Conservation (phyloP, 177 flowering plant species). For the Vitis hybrid region DNA sequence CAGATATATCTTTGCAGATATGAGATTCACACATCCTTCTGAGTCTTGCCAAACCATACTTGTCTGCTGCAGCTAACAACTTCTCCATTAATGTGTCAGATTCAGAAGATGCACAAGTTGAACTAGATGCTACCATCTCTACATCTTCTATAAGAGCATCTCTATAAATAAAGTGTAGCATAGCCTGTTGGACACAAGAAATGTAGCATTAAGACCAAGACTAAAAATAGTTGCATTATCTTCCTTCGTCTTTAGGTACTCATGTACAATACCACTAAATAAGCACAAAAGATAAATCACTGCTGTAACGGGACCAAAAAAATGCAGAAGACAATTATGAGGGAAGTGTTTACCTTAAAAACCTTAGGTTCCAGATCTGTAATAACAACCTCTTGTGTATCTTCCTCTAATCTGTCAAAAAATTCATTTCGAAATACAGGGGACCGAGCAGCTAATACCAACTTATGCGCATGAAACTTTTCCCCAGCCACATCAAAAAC, state of each 20-base stretch:
- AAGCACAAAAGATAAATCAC: not conserved
- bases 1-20: constrained; percentile 68
- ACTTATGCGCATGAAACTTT: constrained; percentile 60
- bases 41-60: constrained; percentile 63
- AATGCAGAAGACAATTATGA: not conserved
- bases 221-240: no score
- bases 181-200: constrained; percentile 34
- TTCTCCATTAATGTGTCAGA: constrained; percentile 55
- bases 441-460: constrained; percentile 73
- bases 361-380: constrained; percentile 66
- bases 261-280: no score
- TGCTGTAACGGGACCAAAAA: not conserved
- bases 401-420: constrained; percentile 35
- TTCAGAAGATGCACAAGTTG: constrained; percentile 32
- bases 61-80: constrained; percentile 73
- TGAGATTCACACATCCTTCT: constrained; percentile 66
- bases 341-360: constrained; percentile 48
- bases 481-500: constrained; percentile 61
- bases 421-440: constrained; percentile 50
- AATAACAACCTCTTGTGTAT: constrained; percentile 38
- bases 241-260: no score
- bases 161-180: constrained; percentile 59
- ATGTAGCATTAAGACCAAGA: no score
- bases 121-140: constrained; percentile 30
- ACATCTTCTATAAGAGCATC: constrained; percentile 60